Base-by-base conservation (phyloP, 1,284 basidiomycete genomes). In the Pascua sp. region DNA sequence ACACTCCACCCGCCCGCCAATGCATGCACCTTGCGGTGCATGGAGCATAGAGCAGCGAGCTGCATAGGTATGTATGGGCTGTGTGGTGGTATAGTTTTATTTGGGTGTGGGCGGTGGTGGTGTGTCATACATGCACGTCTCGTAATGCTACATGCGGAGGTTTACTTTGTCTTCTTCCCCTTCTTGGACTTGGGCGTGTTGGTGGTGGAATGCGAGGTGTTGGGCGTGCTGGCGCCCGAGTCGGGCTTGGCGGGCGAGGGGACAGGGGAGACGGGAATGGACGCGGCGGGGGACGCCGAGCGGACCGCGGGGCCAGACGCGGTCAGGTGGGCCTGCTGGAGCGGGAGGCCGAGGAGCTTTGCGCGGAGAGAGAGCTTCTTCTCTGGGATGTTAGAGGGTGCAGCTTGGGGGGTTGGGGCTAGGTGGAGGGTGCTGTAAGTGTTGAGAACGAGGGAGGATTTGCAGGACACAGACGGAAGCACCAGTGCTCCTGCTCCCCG, bases 161-260 rank as follows among this genome's bases (percentile, higher is more conserved):
- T 32, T 32, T 32, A 32, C 24, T 32, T 32, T 32, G 24, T 32
- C 24, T 32, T 32, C 24, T 32, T 32, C 11, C 11, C 47, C 47
- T 47, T 55, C 54, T 55, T 51, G 45, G 48, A 38, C 36, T 55
- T 47, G 24, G 68, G 67, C 68, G 70, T 69, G n/a, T 11, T 51
- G 37, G 42, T 24, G 32, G 50, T 42, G 12, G 40, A 10, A 7
- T 45, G 36, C 13, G 49, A 13, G n/a, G 32, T 15, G 46, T 32
- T 36, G 15, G 46, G 46, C 32, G 46, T 15, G 10, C 32, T 9
- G 42, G 15, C 42, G 42, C 42, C 42, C 7, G 49, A 24, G 16
- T 24, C 37, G n/a, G 55, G 24, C 41, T 47, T 49, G 45, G 24
- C 11, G 42, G 57, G 58, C 12, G 58, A 41, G 13, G 47, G 10